Base-by-base conservation (phyloP, 371 early-diverging fungal genomes). In the Mortierella sp. region DNA sequence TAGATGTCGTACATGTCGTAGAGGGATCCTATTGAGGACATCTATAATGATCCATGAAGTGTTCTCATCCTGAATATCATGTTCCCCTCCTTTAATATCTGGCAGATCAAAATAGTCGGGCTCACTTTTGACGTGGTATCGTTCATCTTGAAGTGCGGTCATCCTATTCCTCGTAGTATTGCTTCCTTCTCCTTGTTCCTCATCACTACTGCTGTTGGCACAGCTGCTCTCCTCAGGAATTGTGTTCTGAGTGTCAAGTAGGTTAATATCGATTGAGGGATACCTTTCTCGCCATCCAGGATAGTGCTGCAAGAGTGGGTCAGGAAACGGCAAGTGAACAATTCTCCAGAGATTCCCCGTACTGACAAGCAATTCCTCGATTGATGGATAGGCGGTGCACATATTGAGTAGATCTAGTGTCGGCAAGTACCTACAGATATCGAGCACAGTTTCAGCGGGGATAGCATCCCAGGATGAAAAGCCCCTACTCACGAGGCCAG, bases 261-360 rank as follows among this genome's bases (percentile, higher is more conserved):
- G 26, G 1, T 22, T 51, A 29, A 1, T 45, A 9, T 31, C 15
- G 56, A 56, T 34, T 19, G 0, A 19, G 8, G 56, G 29, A 28
- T 55, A 7, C 34, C 7, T 51, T 26, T 28, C 28, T 28, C 61
- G 64, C 75, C 75, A 74, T 29, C 75, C 75, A 29, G 68, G 68
- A 26, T 74, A 74, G 35, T 56, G 51, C 34, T 68, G 42, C 0
- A 74, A 35, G 3, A 63, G 58, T 2, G 75, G 75, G 4, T 74
- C 75, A n/a, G 75, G 75, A 35, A 64, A 74, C 8, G 75, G 75
- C 19, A 74, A 34, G 34, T 74, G 75, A 29, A 74, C 55, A 17
- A 2, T 28, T 26, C 43, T 45, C 75, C 75, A 74, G 45, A 68
- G 64, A 6, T 19, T 58, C 9, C 53, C 9, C 0, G 58, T 68